Conservation (phyloP, 1,284 basidiomycete genomes). For the Irpex lacteus region DNA sequence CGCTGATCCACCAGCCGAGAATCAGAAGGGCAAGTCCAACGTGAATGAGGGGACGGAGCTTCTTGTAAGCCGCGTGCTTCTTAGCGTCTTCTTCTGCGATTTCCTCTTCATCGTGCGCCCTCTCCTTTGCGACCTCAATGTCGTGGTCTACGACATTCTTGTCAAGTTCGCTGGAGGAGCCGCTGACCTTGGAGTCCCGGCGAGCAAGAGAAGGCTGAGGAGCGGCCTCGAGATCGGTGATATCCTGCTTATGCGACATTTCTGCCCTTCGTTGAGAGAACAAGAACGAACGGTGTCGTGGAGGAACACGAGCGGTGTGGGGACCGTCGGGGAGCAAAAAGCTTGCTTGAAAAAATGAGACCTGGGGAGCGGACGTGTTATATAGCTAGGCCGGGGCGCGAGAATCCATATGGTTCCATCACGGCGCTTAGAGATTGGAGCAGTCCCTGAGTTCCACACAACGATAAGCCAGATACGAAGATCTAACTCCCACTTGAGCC, state of each 20-base stretch:
- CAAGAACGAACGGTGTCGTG: neutral
- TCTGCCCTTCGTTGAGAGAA: neutral
- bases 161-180: slow-evolving; percentile 21
- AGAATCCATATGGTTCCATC: slow-evolving; percentile 4
- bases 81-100: slow-evolving; percentile 21
- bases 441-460: neutral
- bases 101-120: slow-evolving; percentile 21
- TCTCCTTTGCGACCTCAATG: slow-evolving; percentile 21
- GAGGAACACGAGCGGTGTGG: slow-evolving; percentile 7
- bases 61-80: slow-evolving; percentile 21
- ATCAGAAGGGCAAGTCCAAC: slow-evolving; percentile 55
- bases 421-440: neutral
- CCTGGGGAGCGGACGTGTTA: neutral
- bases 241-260: neutral
- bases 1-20: slow-evolving; percentile 79
- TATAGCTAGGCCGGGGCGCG: slow-evolving; percentile 4
- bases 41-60: slow-evolving; percentile 43
- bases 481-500: neutral
- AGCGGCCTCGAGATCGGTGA: neutral
- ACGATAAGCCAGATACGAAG: neutral
- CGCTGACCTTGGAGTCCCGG: slow-evolving; percentile 11
- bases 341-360: neutral
- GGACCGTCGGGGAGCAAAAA: slow-evolving; percentile 7
- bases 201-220: slow-evolving; percentile 8
- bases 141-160: slow-evolving; percentile 24